Percentiles rank a stretch among this genome's conserved stretches.
Conservation (phyloP, 352 stramenopile genomes). For the Phytophthora multivora region DNA sequence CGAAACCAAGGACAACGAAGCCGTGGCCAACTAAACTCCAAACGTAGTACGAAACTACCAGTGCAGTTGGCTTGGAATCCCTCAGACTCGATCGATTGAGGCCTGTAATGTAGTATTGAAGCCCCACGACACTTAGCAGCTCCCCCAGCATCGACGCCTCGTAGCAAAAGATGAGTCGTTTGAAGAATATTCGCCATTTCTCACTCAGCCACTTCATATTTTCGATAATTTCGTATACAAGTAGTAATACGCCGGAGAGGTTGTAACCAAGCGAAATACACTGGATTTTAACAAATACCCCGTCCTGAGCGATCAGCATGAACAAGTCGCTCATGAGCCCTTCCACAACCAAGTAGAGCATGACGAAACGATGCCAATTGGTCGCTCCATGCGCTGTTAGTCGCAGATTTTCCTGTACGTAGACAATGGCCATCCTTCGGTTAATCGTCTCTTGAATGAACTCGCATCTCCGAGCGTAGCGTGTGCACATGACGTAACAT, state of each 20-base stretch:
- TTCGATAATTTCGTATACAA: slow-evolving; percentile 33
- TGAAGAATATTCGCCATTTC: not conserved
- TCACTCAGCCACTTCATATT: slow-evolving; percentile 2
- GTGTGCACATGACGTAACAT: slow-evolving; percentile 1
- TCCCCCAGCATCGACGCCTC: slow-evolving; percentile 9
- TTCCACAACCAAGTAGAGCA: slow-evolving; percentile 23
- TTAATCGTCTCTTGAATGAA: slow-evolving; percentile 5
- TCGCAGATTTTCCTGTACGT: slow-evolving; percentile 18
- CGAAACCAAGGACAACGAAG: slow-evolving; percentile 3
- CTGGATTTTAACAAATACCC: slow-evolving; percentile 9
- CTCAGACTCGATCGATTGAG: slow-evolving; percentile 4
- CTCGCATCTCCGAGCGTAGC: slow-evolving; percentile 8
- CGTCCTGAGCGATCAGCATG: slow-evolving; percentile 21
- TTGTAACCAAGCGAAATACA: slow-evolving; percentile 24
- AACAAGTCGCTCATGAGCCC: slow-evolving; percentile 32
- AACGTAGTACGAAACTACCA: slow-evolving; percentile 17
- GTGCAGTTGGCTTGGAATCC: slow-evolving; percentile 3
- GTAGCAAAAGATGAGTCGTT: slow-evolving; percentile 17
- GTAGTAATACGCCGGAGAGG: slow-evolving; percentile 9
- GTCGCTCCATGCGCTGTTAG: slow-evolving; percentile 6
- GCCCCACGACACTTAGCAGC: not conserved
- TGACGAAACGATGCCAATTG: slow-evolving; percentile 9
- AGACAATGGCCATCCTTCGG: slow-evolving; percentile 12
- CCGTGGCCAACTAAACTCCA: slow-evolving; percentile 12
- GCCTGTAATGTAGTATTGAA: slow-evolving; percentile 4